A percentile compares a stretch with the other conserved stretches of the same genome.
phyloP scores from a whole-genome alignment of 768 basidiomycete species.

The Termitomyces sp. region DNA sequence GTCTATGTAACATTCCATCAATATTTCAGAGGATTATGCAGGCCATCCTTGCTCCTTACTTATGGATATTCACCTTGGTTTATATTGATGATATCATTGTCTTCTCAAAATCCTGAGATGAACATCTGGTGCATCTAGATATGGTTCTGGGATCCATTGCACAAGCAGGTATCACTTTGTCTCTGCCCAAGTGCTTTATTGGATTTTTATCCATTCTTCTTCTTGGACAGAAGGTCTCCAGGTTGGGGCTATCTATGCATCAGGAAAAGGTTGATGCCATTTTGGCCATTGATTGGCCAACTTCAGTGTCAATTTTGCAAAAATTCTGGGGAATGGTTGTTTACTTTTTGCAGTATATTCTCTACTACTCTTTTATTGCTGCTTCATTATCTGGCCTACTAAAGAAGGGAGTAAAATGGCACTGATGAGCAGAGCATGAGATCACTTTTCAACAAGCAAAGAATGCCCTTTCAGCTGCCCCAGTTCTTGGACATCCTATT shows the following conservation, averaged over 20 bases:
- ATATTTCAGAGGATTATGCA: constrained; percentile 46
- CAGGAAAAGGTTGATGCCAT: constrained; percentile 36
- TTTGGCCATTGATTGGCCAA: constrained; percentile 22
- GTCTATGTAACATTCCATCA: constrained; percentile 33
- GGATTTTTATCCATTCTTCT: constrained; percentile 31
- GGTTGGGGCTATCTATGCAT: constrained; percentile 35
- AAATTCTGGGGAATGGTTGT: constrained; percentile 38
- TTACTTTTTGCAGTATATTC: constrained; percentile 36
- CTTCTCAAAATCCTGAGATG: constrained; percentile 25
- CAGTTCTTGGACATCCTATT: constrained; percentile 30
- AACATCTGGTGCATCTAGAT: constrained; percentile 32
- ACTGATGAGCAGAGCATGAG: constrained; percentile 23
- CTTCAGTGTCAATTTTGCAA: too few relatives aligned
- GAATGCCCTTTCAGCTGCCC: constrained; percentile 27
- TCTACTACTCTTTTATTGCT: constrained; percentile 32
- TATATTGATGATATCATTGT: constrained; percentile 45
- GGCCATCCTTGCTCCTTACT: constrained; percentile 28
- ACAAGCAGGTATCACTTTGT: constrained; percentile 27
- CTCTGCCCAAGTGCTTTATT: constrained; percentile 34
- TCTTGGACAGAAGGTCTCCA: constrained; percentile 39
- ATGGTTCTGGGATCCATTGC: constrained; percentile 29
- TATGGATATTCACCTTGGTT: constrained; percentile 39
- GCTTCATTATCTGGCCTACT: constrained; percentile 33
- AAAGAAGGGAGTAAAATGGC: constrained; percentile 25
- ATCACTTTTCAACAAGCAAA: constrained; percentile 29